Evolutionary conservation across 179 eudicot genomes (phyloP).

Genomic region (Gypsophila paniculata): DNA sequence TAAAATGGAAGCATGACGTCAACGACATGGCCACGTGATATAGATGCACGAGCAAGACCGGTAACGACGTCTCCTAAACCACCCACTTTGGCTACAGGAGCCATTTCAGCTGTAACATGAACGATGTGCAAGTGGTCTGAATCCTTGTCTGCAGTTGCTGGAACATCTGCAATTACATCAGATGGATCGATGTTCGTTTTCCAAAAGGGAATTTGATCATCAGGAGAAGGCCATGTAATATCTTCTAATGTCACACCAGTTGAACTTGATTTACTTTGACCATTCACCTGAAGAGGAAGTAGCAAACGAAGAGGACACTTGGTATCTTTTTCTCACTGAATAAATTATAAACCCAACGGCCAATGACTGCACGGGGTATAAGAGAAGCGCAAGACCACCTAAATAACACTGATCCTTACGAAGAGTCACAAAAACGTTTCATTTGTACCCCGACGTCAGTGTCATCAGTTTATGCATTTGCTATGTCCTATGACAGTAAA

Average conservation of each 20-base stretch:
- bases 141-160: conserved; percentile 40
- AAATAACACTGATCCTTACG: neutral
- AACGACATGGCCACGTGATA: conserved; percentile 74
- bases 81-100: conserved; percentile 88
- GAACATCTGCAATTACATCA: conserved; percentile 32
- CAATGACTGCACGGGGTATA: neutral
- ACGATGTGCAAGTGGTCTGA: conserved; percentile 50
- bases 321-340: no score
- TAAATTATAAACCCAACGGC: no score
- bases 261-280: conserved; percentile 27
- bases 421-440: neutral
- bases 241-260: conserved; percentile 27
- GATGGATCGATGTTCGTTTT: conserved; percentile 41
- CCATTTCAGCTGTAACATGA: conserved; percentile 92
- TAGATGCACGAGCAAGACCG: conserved; percentile 81
- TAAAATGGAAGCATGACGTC: conserved; percentile 77
- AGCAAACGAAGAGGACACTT: neutral
- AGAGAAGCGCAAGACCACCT: neutral
- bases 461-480: neutral
- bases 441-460: neutral
- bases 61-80: conserved; percentile 94
- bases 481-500: neutral
- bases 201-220: conserved; percentile 74
- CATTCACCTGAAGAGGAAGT: conserved; percentile 35
- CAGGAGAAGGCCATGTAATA: conserved; percentile 63